phyloP scores from a whole-genome alignment of 2,329 filamentous ascomycete species.

The Alternaria postmessia region DNA sequence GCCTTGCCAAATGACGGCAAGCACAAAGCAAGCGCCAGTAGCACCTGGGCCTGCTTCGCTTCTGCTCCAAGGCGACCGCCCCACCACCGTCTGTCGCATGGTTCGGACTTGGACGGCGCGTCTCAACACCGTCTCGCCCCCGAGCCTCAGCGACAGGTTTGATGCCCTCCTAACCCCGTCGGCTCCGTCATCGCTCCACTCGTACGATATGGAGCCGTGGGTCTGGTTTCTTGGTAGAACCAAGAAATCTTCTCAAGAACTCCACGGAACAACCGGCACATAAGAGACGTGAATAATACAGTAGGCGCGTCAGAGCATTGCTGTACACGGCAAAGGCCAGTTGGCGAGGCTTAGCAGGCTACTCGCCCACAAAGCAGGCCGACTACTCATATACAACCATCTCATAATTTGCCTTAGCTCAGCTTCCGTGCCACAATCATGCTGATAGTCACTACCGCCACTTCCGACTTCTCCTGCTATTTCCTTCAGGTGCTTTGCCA shows the following conservation, averaged over 20 bases:
- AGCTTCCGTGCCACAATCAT: background rate
- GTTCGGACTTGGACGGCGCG: slow-evolving; percentile 11
- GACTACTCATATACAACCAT: background rate
- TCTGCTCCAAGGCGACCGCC: slow-evolving; percentile 17
- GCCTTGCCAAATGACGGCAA: slow-evolving; percentile 5
- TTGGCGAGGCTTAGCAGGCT: background rate
- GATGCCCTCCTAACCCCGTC: slow-evolving; percentile 8
- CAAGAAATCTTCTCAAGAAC: background rate
- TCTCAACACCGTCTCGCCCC: slow-evolving; percentile 20
- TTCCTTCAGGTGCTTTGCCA: background rate
- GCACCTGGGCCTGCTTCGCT: slow-evolving; percentile 4
- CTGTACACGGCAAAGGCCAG: slow-evolving; percentile 1
- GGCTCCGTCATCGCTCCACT: slow-evolving; percentile 16
- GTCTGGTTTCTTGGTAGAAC: background rate
- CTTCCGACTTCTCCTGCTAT: background rate
- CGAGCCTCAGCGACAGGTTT: slow-evolving; percentile 9
- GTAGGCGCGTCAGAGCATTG: background rate
- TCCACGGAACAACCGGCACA: slow-evolving; percentile 7
- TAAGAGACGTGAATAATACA: background rate
- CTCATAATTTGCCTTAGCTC: background rate
- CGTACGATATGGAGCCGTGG: slow-evolving; percentile 4
- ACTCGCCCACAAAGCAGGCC: background rate
- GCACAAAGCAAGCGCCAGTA: slow-evolving; percentile 16
- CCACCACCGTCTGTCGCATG: slow-evolving; percentile 21
- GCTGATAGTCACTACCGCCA: background rate